Evolutionary conservation across 1,139 yeast species (phyloP).

Genomic region (Nematodospora anomalae): DNA sequence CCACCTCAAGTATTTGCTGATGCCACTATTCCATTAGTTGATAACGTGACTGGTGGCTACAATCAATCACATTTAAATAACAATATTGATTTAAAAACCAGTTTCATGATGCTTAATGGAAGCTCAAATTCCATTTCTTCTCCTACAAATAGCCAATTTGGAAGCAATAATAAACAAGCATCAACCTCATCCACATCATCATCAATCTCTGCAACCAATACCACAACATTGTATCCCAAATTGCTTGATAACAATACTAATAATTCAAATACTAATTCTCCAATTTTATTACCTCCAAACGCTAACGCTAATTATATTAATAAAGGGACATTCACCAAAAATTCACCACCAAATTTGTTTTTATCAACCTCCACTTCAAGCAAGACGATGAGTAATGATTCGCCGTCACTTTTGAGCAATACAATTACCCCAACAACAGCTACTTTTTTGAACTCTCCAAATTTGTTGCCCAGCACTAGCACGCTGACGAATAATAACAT

Average conservation of each 20-base stretch:
- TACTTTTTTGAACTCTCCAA: slow-evolving; percentile 20
- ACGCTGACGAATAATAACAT: slow-evolving; percentile 7
- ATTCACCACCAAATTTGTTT: slow-evolving; percentile 30
- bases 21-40: slow-evolving; percentile 7
- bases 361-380: slow-evolving; percentile 17
- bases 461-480: slow-evolving; percentile 14
- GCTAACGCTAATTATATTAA: slow-evolving; percentile 12
- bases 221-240: slow-evolving; percentile 17
- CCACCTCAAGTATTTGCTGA: slow-evolving; percentile 18
- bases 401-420: slow-evolving; percentile 12
- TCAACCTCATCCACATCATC: slow-evolving; percentile 16
- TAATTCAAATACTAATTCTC: slow-evolving; percentile 19
- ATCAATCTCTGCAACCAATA: slow-evolving; percentile 13
- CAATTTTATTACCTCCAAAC: slow-evolving; percentile 18
- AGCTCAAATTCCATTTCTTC: slow-evolving; percentile 26
- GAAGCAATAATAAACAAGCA: slow-evolving; percentile 11
- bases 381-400: slow-evolving; percentile 5
- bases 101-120: slow-evolving; percentile 21
- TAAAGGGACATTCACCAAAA: slow-evolving; percentile 14
- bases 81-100: slow-evolving; percentile 12
- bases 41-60: slow-evolving; percentile 6
- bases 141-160: slow-evolving; percentile 16
- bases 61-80: slow-evolving; percentile 4
- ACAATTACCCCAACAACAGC: slow-evolving; percentile 13
- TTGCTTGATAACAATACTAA: slow-evolving; percentile 20